phyloP scores from a whole-genome alignment of 768 basidiomycete species.

The Suillus plorans region DNA sequence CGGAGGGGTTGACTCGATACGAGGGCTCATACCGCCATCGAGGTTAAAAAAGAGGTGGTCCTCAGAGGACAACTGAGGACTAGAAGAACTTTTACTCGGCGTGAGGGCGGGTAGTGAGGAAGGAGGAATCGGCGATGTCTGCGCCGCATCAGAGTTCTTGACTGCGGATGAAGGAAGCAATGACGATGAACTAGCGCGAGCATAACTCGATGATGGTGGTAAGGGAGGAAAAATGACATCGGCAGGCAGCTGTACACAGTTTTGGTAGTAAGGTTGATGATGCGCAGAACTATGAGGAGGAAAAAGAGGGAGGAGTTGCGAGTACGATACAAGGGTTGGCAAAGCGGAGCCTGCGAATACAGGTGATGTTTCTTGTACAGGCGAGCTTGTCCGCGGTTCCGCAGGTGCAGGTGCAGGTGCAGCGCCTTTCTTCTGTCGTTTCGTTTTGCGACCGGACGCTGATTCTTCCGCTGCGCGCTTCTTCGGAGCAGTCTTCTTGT shows the following conservation, averaged over 20 bases:
- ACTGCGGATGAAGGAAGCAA: constrained; percentile 23
- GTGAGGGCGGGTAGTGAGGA: constrained; percentile 60
- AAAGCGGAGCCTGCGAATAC: constrained; percentile 18
- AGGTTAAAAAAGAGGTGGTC: constrained; percentile 17
- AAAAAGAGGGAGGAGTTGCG: constrained; percentile 40
- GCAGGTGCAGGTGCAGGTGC: constrained; percentile 9
- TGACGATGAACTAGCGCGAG: constrained; percentile 22
- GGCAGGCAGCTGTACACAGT: constrained; percentile 52
- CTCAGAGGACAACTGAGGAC: constrained; percentile 45
- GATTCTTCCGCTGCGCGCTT: constrained; percentile 41
- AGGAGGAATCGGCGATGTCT: constrained; percentile 30
- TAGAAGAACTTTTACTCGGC: constrained; percentile 63
- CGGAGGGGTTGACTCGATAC: constrained; percentile 20
- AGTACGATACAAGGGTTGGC: constrained; percentile 20
- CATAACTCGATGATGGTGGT: constrained; percentile 50
- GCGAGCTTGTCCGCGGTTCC: constrained; percentile 15
- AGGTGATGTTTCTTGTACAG: constrained; percentile 16
- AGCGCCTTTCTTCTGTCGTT: constrained; percentile 43
- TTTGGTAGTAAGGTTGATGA: constrained; percentile 75
- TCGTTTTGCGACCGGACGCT: constrained; percentile 41
- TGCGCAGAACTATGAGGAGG: constrained; percentile 58
- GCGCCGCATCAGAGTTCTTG: constrained; percentile 22
- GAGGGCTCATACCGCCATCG: constrained; percentile 10
- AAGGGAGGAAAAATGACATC: constrained; percentile 77
- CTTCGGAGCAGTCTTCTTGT: constrained; percentile 32